Percentiles rank a stretch among this genome's conserved stretches.
Evolutionary conservation across 169 alveolate genomes (phyloP).

Genomic region (Eimeria falciformis): DNA sequence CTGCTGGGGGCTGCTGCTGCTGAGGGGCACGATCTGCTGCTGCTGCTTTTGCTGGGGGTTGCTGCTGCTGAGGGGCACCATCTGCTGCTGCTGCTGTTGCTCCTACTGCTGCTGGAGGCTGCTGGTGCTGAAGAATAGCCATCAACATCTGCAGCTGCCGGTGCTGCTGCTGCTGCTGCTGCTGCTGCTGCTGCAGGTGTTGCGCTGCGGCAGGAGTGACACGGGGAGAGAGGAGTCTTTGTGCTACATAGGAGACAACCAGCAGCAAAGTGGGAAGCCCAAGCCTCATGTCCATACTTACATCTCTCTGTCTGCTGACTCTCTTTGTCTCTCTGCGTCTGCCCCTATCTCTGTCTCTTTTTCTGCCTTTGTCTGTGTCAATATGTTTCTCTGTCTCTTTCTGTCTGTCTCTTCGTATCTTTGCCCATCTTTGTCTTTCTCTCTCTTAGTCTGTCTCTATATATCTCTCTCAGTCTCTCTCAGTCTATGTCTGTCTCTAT

Average conservation of each 20-base stretch:
- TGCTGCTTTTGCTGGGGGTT: too few relatives aligned
- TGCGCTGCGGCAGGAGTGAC: background rate
- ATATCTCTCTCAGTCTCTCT: background rate
- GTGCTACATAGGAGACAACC: too few relatives aligned
- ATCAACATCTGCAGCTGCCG: background rate
- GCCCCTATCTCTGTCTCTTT: background rate
- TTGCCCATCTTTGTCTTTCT: too few relatives aligned
- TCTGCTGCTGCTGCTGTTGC: background rate
- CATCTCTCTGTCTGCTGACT: background rate
- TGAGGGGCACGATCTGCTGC: too few relatives aligned
- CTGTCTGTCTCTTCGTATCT: background rate
- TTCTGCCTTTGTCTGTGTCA: background rate
- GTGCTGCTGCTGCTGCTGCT: constrained; percentile 5
- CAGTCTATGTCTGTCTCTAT: background rate
- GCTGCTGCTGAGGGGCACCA: background rate
- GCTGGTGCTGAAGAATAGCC: too few relatives aligned
- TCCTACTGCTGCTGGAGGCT: background rate
- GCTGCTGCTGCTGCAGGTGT: background rate
- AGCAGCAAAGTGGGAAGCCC: too few relatives aligned
- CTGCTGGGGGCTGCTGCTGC: too few relatives aligned
- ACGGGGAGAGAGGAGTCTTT: background rate
- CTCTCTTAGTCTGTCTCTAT: background rate
- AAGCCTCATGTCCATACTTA: background rate
- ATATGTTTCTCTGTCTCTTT: background rate
- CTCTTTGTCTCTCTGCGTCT: background rate